phyloP scores from a whole-genome alignment of 2,329 filamentous ascomycete genomes.

The Tympanopsis confertula region DNA sequence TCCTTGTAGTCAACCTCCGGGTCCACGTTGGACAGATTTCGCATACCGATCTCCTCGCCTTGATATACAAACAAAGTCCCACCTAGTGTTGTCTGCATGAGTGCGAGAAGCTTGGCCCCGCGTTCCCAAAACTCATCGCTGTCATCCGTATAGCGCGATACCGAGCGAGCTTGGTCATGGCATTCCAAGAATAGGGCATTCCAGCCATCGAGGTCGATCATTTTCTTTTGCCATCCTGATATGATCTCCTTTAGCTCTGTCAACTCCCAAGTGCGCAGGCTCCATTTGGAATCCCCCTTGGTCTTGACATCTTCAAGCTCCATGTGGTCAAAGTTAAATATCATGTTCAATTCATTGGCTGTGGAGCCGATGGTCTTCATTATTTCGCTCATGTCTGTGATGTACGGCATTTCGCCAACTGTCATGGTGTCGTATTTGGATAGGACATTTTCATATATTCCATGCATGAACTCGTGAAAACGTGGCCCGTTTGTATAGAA shows the following conservation, averaged over 20 bases:
- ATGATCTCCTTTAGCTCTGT: constrained; percentile 34
- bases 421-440: constrained; percentile 54
- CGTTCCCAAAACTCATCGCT: constrained; percentile 26
- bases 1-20: constrained; percentile 32
- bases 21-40: constrained; percentile 37
- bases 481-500: constrained; percentile 57
- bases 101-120: constrained; percentile 39
- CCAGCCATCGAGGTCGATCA: constrained; percentile 41
- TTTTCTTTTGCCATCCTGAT: constrained; percentile 35
- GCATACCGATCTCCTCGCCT: constrained; percentile 50
- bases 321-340: constrained; percentile 57
- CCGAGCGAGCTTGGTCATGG: constrained; percentile 45
- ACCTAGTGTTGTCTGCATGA: constrained; percentile 31
- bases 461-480: constrained; percentile 55
- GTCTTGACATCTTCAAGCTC: constrained; percentile 43
- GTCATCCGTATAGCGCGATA: constrained; percentile 38
- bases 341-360: constrained; percentile 54
- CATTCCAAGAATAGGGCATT: constrained; percentile 52
- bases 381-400: constrained; percentile 43
- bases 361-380: constrained; percentile 45
- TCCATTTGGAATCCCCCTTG: constrained; percentile 33
- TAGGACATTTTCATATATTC: constrained; percentile 51
- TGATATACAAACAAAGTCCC: constrained; percentile 49
- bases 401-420: constrained; percentile 57
- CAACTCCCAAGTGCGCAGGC: constrained; percentile 36